These are phyloP conservation scores for Ramicandelaber brevisporus DNA, from an alignment of 192 early-diverging fungal genomes.

Conservation along the genomic window DNA sequence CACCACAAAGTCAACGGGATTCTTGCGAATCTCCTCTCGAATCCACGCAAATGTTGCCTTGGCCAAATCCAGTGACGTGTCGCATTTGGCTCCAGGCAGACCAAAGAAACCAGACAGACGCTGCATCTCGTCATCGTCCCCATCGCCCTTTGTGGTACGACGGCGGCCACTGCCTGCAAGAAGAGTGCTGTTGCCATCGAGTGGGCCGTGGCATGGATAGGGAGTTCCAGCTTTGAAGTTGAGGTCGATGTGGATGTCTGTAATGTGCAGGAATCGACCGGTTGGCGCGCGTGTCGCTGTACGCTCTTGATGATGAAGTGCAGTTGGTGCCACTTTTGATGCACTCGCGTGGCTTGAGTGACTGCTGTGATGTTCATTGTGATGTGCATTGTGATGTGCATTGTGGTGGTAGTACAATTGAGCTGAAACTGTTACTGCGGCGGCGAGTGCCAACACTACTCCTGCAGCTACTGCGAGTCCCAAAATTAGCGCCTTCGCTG, in stretches of 20 bases:
- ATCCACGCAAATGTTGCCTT: constrained; percentile 29
- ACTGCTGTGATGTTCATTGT: too few relatives aligned
- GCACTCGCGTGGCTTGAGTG: too few relatives aligned
- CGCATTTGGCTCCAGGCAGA: constrained; percentile 24
- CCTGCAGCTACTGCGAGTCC: too few relatives aligned
- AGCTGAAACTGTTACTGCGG: too few relatives aligned
- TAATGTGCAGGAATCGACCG: constrained; percentile 44
- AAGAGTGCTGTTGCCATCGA: background rate
- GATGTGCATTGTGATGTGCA: too few relatives aligned
- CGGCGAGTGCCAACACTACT: too few relatives aligned
- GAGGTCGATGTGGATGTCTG: constrained; percentile 40
- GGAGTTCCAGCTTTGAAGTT: constrained; percentile 22
- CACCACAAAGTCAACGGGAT: constrained; percentile 34
- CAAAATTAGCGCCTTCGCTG: too few relatives aligned
- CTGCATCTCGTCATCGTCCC: constrained; percentile 6
- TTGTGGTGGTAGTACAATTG: too few relatives aligned
- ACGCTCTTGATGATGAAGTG: too few relatives aligned
- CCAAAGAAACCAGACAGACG: constrained; percentile 20
- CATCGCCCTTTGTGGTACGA: constrained; percentile 3
- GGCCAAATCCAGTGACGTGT: constrained; percentile 23
- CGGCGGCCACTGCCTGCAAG: background rate
- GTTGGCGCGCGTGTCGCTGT: constrained; percentile 9
- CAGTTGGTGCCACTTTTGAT: too few relatives aligned
- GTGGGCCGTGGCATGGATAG: constrained; percentile 24
- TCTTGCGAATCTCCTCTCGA: constrained; percentile 7